Percentiles rank a stretch among this genome's conserved stretches.
Conservation (phyloP, 2,329 filamentous ascomycete species). For the Aspergillus melleus region DNA sequence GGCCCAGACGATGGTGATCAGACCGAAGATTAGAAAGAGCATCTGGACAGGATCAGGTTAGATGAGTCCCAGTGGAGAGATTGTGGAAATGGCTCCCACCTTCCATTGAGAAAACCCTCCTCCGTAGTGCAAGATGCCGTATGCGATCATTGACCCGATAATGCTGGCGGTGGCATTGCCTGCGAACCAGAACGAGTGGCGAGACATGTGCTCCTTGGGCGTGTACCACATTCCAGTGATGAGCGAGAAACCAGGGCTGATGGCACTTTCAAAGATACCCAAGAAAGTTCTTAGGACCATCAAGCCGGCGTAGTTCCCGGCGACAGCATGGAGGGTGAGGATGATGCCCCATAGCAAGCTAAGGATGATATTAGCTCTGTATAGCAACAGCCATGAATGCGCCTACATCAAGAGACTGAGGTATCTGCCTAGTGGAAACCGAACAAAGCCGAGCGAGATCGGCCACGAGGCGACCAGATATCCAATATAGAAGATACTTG, state of each 20-base stretch:
- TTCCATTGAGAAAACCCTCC: constrained; percentile 14
- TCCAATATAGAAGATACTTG: constrained; percentile 27
- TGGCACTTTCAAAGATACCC: constrained; percentile 41
- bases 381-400: not conserved
- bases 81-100: not conserved
- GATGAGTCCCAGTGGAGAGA: no score
- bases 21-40: constrained; percentile 21
- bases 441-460: constrained; percentile 33
- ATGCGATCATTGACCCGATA: constrained; percentile 22
- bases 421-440: constrained; percentile 34
- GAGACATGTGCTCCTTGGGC: constrained; percentile 24
- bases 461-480: constrained; percentile 33
- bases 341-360: constrained; percentile 32
- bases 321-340: constrained; percentile 29
- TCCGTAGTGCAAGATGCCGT: constrained; percentile 20
- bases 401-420: constrained; percentile 22
- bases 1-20: constrained; percentile 15
- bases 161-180: constrained; percentile 24
- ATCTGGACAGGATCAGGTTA: not conserved
- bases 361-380: not conserved
- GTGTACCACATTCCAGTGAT: constrained; percentile 33
- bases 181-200: constrained; percentile 25
- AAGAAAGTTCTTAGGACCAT: constrained; percentile 43
- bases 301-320: constrained; percentile 35
- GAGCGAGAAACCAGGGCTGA: constrained; percentile 34